Evolutionary conservation across 2,329 filamentous ascomycete genomes (phyloP).

Genomic region (Fusarium fujikuroi): DNA sequence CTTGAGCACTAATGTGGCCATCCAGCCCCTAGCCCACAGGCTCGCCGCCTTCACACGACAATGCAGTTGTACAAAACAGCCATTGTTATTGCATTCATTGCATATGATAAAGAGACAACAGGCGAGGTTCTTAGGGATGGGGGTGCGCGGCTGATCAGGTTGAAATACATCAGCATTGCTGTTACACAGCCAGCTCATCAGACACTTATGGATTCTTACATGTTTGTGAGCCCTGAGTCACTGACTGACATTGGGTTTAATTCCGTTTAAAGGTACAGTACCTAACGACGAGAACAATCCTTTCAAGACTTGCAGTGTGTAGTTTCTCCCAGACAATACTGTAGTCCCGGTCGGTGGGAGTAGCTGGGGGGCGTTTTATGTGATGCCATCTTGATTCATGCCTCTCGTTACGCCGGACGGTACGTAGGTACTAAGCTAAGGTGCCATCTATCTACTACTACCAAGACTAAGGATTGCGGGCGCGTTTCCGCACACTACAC

Average conservation of each 20-base stretch:
- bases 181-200: slow-evolving; percentile 45
- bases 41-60: slow-evolving; percentile 19
- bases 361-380: background rate
- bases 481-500: slow-evolving; percentile 9
- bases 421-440: background rate
- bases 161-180: slow-evolving; percentile 28
- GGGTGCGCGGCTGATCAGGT: slow-evolving; percentile 6
- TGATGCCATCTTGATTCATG: background rate
- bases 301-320: slow-evolving; percentile 7
- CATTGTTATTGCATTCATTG: background rate
- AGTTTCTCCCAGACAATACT: background rate
- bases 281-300: slow-evolving; percentile 1
- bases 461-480: background rate
- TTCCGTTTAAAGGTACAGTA: background rate
- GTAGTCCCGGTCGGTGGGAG: background rate
- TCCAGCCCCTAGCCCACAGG: slow-evolving; percentile 11
- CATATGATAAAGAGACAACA: slow-evolving; percentile 12
- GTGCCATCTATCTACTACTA: background rate
- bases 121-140: slow-evolving; percentile 3
- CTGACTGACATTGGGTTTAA: slow-evolving; percentile 1
- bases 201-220: slow-evolving; percentile 28
- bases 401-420: background rate
- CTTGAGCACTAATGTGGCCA: slow-evolving; percentile 20
- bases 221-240: slow-evolving; percentile 10
- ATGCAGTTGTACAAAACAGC: slow-evolving; percentile 9